Evolutionary conservation across 1,284 basidiomycete genomes (phyloP), one percentile per base, ranked within the genome.

Genomic region (Boletus sp.): DNA sequence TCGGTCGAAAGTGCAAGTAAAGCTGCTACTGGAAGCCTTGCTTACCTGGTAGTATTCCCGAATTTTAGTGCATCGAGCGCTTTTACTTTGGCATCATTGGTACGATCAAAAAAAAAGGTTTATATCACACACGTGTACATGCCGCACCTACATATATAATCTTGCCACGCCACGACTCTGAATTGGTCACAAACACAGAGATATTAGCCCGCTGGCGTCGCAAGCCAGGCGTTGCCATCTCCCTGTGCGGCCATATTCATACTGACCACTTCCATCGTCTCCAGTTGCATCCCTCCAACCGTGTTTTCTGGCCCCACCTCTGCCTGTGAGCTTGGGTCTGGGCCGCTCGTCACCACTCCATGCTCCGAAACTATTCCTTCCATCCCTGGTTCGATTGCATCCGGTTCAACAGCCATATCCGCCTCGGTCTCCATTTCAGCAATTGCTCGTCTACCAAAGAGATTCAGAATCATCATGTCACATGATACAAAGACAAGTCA

Each of bases 351-450:
- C 38, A 38, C 31, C 30, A 30, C n/a, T 1, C 6, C n/a, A 1
- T 47, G 33, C 27, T 56, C 63, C 1, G 6, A 25, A 31, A 21
- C 31, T 2, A 62, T 31, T 0, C 55, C 60, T 17, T 67, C 72
- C 56, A 52, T 64, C 40, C 33, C 67, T 4, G n/a, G 33, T 21
- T 59, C 71, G n/a, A 52, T 52, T 13, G 10, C 52, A 21, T 68
- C 66, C 2, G 56, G 44, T 19, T 63, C 52, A 2, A n/a, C 55
- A 47, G 27, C 40, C 23, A 54, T 44, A 44, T 75, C 76, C 9
- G 65, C 71, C 40, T 71, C 76, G 0, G 75, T 78, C 67, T 83
- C 82, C 80, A 85, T 84, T 60, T 83, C 82, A 13, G 80, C 72
- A n/a, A 77, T 68, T 10, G 81, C 81, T 10, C 74, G 72, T 62